These are phyloP conservation scores for Epichloe amarillans DNA, from an alignment of 2,329 filamentous ascomycete genomes.

Conservation along the genomic window DNA sequence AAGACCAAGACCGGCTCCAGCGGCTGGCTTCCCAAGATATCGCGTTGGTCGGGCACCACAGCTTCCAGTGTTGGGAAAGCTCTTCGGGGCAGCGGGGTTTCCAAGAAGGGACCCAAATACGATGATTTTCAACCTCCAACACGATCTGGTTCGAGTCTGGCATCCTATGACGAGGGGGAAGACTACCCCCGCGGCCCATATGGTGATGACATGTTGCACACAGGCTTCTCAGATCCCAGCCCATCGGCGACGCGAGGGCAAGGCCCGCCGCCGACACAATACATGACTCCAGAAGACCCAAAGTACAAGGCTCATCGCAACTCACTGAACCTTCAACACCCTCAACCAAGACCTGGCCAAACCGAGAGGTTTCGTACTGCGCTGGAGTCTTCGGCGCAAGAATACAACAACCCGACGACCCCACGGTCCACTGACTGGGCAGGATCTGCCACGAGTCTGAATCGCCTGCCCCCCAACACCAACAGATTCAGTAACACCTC, in stretches of 20 bases:
- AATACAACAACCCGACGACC: slow-evolving; percentile 48
- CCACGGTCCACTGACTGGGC: slow-evolving; percentile 50
- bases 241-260: slow-evolving; percentile 16
- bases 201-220: slow-evolving; percentile 46
- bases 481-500: slow-evolving; percentile 36
- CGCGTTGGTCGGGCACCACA: slow-evolving; percentile 94
- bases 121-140: slow-evolving; percentile 49
- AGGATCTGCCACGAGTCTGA: slow-evolving; percentile 45
- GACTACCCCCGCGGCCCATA: slow-evolving; percentile 40
- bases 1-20: slow-evolving; percentile 86
- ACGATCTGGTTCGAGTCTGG: slow-evolving; percentile 64
- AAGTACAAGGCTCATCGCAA: slow-evolving; percentile 76
- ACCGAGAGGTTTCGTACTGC: slow-evolving; percentile 62
- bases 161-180: slow-evolving; percentile 45
- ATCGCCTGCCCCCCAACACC: slow-evolving; percentile 34
- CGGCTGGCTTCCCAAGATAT: slow-evolving; percentile 77
- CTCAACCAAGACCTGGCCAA: slow-evolving; percentile 61
- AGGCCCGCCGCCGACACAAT: slow-evolving; percentile 33
- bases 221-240: slow-evolving; percentile 41
- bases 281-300: slow-evolving; percentile 49
- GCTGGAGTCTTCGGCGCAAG: slow-evolving; percentile 58
- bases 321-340: slow-evolving; percentile 67
- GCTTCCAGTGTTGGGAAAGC: slow-evolving; percentile 73
- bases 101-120: slow-evolving; percentile 44
- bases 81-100: slow-evolving; percentile 52